Evolutionary conservation across 1,139 yeast genomes (phyloP), one percentile per base, ranked within the genome.

Genomic region (Geotrichum cucujoidarum): DNA sequence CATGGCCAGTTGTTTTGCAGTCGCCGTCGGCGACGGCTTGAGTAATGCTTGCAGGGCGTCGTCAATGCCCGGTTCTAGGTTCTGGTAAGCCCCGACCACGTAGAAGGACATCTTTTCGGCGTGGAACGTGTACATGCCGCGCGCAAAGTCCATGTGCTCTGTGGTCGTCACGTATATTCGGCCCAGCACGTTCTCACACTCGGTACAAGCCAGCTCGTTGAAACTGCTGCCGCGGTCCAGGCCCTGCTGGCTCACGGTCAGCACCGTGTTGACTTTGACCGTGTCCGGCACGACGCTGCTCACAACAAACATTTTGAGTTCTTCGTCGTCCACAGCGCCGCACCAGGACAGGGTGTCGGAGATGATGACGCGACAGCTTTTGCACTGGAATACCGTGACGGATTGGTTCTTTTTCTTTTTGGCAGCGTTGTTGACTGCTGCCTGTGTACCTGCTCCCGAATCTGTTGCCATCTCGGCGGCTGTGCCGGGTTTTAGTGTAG

Each of bases 381-480:
- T 40, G 27, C 52, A 49, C 27, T 49, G 52, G 22, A 49, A 46
- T 6, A 47, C 47, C 10, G 40, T 45, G 2, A 43, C 36, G 13
- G 30, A 24, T 11, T 36, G 40, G 10, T 29, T 14, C 16, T 18
- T 14, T 6, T 27, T 31, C 11, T 35, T 35, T 11, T 24, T 24
- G 27, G 8, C 10, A 10, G 27, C 10, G 27, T 6, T 24, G 27
- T 6, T 24, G 27, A 24, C n/a, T 24, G 27, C 6, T 24, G 27
- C 10, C 10, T 6, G 6, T 24, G 27, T 24, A 6, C 8, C 10
- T 24, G 27, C 27, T 24, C 8, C 27, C 10, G 27, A 6, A 6
- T 6, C 27, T 24, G 27, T 24, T 24, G 27, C 27, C 10, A 24
- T 6, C 10, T 6, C 6, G 27, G 27, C 27, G 10, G 27, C 27